Evolutionary conservation across 495 filamentous ascomycete genomes (phyloP).

Genomic region (Articulospora tetracladia): DNA sequence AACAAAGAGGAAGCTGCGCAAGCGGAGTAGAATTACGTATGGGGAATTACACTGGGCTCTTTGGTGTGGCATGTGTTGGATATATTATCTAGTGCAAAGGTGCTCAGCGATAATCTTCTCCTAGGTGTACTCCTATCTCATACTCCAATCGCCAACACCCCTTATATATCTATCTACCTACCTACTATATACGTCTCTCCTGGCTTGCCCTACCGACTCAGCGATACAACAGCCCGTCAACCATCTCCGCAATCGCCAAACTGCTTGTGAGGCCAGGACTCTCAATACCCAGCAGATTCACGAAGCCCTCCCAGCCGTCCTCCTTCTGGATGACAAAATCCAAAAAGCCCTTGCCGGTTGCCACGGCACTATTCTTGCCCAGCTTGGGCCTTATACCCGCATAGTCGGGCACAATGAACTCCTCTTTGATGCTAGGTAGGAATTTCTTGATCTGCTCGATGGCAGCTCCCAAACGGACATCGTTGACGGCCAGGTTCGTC

Average conservation of each 20-base stretch:
- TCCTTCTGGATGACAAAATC: slow-evolving; percentile 86
- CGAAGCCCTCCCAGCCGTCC: slow-evolving; percentile 78
- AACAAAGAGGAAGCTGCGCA: too few species aligned
- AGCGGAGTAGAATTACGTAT: too few species aligned
- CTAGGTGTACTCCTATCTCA: too few species aligned
- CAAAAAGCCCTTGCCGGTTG: slow-evolving; percentile 61
- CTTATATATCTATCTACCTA: not conserved
- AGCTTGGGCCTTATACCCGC: slow-evolving; percentile 90
- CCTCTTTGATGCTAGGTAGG: slow-evolving; percentile 65
- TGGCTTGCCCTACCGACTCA: too few species aligned
- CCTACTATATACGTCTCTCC: too few species aligned
- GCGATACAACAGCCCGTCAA: slow-evolving; percentile 68
- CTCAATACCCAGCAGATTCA: slow-evolving; percentile 92
- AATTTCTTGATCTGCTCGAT: slow-evolving; percentile 73
- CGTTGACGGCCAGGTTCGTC: slow-evolving; percentile 38
- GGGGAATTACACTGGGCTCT: too few species aligned
- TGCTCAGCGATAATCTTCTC: too few species aligned
- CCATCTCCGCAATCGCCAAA: slow-evolving; percentile 85
- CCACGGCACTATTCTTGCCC: slow-evolving; percentile 50
- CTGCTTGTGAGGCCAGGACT: slow-evolving; percentile 89
- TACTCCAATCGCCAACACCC: not conserved
- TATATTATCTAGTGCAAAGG: too few species aligned
- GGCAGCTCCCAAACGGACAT: slow-evolving; percentile 59
- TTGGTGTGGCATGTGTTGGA: too few species aligned
- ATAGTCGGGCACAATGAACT: slow-evolving; percentile 76